Conservation (phyloP, 148 eudicot species). For the Camellia sinensis region DNA sequence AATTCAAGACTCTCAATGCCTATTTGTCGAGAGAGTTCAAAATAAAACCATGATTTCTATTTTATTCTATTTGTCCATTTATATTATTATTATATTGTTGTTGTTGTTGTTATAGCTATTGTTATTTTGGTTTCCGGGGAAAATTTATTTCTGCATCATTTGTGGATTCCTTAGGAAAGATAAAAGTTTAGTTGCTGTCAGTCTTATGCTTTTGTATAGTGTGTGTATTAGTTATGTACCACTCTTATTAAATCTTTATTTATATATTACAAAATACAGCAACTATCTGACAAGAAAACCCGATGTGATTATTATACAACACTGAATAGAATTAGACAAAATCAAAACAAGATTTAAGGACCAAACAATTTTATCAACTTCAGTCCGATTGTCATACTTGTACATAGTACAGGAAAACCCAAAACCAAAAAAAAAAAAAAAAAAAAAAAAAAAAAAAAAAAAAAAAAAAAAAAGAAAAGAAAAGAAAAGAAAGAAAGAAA, state of each 20-base stretch:
- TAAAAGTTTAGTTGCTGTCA: neutral
- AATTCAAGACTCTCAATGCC: neutral
- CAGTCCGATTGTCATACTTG: too few relatives aligned
- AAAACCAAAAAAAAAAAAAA: too few relatives aligned
- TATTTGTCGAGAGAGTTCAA: neutral
- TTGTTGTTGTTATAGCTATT: neutral
- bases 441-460: too few relatives aligned
- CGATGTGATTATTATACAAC: neutral
- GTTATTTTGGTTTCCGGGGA: neutral
- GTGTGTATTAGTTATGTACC: neutral
- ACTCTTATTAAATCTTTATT: neutral
- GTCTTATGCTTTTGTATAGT: neutral
- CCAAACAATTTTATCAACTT: too few relatives aligned
- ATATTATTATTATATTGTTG: too few relatives aligned
- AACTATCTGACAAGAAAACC: neutral
- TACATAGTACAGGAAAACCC: too few relatives aligned
- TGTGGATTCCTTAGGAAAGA: conserved; percentile 4
- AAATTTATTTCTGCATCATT: neutral
- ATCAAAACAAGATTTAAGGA: neutral
- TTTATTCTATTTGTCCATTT: neutral
- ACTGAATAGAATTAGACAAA: neutral
- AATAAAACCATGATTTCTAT: neutral
- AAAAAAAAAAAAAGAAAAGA: too few relatives aligned
- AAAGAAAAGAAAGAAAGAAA: too few relatives aligned
- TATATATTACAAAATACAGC: neutral